phyloP scores from a whole-genome alignment of 345 rosid genomes.

The Streptanthus diversifolius region DNA sequence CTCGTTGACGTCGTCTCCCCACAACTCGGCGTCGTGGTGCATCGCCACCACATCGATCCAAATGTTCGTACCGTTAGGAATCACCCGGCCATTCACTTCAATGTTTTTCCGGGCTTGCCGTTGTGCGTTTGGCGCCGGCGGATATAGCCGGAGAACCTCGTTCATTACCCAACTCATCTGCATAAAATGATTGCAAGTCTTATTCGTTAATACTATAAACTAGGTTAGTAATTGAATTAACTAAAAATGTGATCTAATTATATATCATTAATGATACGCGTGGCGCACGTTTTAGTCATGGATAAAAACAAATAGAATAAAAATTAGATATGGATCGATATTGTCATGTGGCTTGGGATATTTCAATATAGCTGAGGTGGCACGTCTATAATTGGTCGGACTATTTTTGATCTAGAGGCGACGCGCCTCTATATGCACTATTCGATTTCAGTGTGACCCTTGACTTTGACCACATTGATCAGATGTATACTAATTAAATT shows the following conservation, averaged over 20 bases:
- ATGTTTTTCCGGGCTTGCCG: conserved; percentile 71
- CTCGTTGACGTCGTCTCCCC: conserved; percentile 77
- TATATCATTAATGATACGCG: neutral
- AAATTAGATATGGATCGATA: neutral
- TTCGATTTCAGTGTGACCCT: conserved; percentile 7
- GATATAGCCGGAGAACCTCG: conserved; percentile 69
- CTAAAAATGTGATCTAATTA: neutral
- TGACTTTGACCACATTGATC: conserved; percentile 14
- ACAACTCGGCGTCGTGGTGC: conserved; percentile 75
- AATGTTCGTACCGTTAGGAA: conserved; percentile 72
- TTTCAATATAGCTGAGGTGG: neutral
- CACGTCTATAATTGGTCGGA: neutral
- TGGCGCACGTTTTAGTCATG: conserved; percentile 20
- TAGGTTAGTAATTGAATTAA: neutral
- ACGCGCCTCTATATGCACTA: neutral
- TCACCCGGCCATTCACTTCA: conserved; percentile 37
- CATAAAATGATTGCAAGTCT: neutral
- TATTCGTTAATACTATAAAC: neutral
- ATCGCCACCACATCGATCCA: conserved; percentile 91
- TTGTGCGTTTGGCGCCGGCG: conserved; percentile 82
- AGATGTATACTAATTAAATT: neutral
- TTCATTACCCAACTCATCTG: conserved; percentile 96
- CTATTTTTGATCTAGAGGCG: conserved; percentile 4
- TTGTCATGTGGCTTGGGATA: neutral
- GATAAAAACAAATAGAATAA: neutral